Conservation (phyloP, 164 flowering plant genomes). For the Kingdonia uniflora region DNA sequence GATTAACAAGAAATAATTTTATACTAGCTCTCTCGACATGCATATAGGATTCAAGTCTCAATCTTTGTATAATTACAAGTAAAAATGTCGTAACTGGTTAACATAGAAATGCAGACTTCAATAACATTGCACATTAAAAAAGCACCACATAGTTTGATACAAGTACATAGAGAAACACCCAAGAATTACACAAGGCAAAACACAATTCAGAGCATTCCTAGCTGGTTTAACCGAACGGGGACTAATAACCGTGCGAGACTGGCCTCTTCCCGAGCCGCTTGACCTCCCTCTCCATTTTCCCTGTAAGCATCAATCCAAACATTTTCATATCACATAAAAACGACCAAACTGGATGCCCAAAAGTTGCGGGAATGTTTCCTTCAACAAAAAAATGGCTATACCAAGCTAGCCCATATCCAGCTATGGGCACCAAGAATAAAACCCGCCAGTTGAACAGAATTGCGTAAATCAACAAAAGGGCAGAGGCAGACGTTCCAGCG, state of each 20-base stretch:
- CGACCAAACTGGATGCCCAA: constrained; percentile 91
- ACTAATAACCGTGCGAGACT: constrained; percentile 23
- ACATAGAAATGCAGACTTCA: no score
- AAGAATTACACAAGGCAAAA: no score
- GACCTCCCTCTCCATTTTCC: constrained; percentile 86
- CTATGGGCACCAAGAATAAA: constrained; percentile 44
- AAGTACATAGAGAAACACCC: no score
- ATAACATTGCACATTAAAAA: no score
- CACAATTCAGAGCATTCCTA: no score
- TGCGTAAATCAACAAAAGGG: constrained; percentile 32
- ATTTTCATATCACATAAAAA: constrained; percentile 80
- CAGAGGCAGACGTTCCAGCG: constrained; percentile 46
- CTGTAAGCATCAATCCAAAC: constrained; percentile 90
- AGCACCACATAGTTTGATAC: no score
- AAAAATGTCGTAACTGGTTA: no score
- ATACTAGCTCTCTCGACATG: no score
- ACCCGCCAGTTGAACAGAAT: constrained; percentile 63
- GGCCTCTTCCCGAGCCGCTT: constrained; percentile 94
- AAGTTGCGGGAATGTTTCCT: constrained; percentile 71
- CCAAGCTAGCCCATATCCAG: constrained; percentile 89
- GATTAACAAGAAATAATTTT: no score
- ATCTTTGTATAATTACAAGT: no score
- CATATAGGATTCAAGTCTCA: no score
- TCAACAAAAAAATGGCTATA: constrained; percentile 92
- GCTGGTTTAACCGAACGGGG: no score